Percentiles rank a stretch among this genome's conserved stretches.
phyloP scores from a whole-genome alignment of 139 green algal species.

The Chlorella sp. region DNA sequence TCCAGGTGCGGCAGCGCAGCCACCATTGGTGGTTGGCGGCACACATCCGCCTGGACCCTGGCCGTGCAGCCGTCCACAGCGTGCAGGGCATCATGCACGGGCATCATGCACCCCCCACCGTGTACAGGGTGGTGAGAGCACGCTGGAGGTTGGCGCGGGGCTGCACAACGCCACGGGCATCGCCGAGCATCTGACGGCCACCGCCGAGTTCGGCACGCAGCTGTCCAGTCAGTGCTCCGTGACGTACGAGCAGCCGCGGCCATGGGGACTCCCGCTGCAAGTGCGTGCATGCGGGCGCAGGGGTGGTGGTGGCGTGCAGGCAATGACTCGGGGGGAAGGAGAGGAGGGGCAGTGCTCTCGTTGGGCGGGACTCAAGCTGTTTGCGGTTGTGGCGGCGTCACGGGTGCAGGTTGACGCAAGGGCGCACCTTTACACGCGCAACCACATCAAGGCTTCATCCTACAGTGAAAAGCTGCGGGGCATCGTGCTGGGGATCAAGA shows the following conservation, averaged over 20 bases:
- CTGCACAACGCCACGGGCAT: slow-evolving; percentile 45
- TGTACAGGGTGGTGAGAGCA: slow-evolving; percentile 46
- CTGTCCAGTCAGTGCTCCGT: slow-evolving; percentile 39
- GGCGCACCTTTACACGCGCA: background rate
- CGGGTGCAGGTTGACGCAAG: background rate
- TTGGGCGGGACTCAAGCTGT: too few species aligned
- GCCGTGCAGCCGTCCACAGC: too few species aligned
- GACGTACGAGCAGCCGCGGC: slow-evolving; percentile 33
- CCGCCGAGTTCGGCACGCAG: slow-evolving; percentile 48
- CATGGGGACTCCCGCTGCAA: slow-evolving; percentile 20
- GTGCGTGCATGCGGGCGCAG: too few species aligned
- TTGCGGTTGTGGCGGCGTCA: too few species aligned
- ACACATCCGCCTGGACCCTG: too few species aligned
- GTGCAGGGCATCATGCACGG: too few species aligned
- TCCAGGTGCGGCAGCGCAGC: slow-evolving; percentile 32
- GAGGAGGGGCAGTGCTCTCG: too few species aligned
- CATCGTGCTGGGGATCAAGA: background rate
- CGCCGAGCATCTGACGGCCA: slow-evolving; percentile 42
- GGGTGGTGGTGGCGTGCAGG: too few species aligned
- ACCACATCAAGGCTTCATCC: slow-evolving; percentile 7
- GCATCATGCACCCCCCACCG: too few species aligned
- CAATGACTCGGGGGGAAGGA: too few species aligned
- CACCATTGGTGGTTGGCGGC: too few species aligned
- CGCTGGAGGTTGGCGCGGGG: slow-evolving; percentile 38
- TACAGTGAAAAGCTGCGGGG: slow-evolving; percentile 1